These are phyloP conservation scores for Tylopilus plumbeoviolaceoides DNA, from an alignment of 768 basidiomycete species.

Conservation along the genomic window DNA sequence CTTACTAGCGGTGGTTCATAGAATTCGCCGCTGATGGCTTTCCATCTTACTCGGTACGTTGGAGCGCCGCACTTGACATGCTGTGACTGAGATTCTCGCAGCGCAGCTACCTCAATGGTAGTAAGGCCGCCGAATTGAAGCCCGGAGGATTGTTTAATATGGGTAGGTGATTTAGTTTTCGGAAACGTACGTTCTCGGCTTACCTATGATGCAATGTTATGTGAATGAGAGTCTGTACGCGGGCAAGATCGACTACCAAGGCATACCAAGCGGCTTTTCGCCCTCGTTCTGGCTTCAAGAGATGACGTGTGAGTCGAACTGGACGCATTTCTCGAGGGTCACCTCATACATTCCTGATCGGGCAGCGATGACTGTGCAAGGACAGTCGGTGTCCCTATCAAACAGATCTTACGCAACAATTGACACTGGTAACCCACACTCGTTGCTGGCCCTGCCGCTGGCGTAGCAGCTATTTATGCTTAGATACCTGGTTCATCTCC, in stretches of 20 bases:
- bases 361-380: conserved; percentile 36
- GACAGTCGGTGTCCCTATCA: conserved; percentile 26
- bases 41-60: conserved; percentile 54
- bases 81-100: not conserved
- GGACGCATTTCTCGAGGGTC: not conserved
- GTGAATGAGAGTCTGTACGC: conserved; percentile 46
- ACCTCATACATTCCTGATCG: not conserved
- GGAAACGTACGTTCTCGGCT: not conserved
- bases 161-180: conserved; percentile 37
- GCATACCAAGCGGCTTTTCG: conserved; percentile 35
- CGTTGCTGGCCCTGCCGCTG: conserved; percentile 46
- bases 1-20: conserved; percentile 43
- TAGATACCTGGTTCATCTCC: conserved; percentile 41
- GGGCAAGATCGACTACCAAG: conserved; percentile 46
- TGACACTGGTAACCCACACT: conserved; percentile 60
- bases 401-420: conserved; percentile 44
- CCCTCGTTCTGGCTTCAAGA: conserved; percentile 46
- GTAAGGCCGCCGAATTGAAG: conserved; percentile 40
- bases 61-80: not conserved
- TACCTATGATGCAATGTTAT: conserved; percentile 42
- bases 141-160: conserved; percentile 73
- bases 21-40: conserved; percentile 52
- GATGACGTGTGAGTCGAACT: conserved; percentile 19
- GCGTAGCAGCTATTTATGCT: conserved; percentile 40
- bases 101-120: conserved; percentile 41